Percentiles rank a stretch among this genome's conserved stretches.
Evolutionary conservation across 1,284 basidiomycete species (phyloP).

Genomic region (Marasmius sp.): DNA sequence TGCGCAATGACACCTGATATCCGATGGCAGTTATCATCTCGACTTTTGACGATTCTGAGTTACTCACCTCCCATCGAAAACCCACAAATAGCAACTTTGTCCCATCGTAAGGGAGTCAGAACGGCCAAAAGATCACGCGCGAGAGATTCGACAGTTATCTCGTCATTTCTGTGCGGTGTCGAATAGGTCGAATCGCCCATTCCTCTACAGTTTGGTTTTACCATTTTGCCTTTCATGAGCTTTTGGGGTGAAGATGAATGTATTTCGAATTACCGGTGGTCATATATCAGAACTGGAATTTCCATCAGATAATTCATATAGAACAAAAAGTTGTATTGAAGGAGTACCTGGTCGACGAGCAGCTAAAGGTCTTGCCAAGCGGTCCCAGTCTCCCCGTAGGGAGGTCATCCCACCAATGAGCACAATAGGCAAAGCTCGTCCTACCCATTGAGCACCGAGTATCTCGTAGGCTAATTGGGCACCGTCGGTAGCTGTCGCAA

Average conservation of each 20-base stretch:
- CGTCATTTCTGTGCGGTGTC: background rate
- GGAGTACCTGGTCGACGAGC: constrained; percentile 25
- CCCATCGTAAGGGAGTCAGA: background rate
- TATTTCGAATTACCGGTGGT: constrained; percentile 6
- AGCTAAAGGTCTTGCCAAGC: constrained; percentile 23
- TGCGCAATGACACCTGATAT: background rate
- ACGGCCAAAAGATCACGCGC: background rate
- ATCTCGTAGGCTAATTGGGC: constrained; percentile 31
- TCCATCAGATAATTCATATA: background rate
- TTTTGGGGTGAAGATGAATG: background rate
- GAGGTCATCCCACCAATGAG: constrained; percentile 29
- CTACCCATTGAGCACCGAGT: constrained; percentile 23
- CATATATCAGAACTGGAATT: constrained; percentile 9
- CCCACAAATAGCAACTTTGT: constrained; percentile 1
- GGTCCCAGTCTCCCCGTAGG: constrained; percentile 29
- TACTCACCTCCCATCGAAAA: constrained; percentile 4
- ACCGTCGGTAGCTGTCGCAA: constrained; percentile 25
- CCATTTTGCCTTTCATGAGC: background rate
- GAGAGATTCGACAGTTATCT: constrained; percentile 2
- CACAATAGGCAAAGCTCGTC: constrained; percentile 23
- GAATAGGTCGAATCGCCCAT: constrained; percentile 4
- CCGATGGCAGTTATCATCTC: background rate
- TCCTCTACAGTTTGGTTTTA: background rate
- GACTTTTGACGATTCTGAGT: background rate
- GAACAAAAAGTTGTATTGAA: background rate